These are phyloP conservation scores for Penicillium sp. DNA, from an alignment of 2,329 filamentous ascomycete species.

Conservation along the genomic window DNA sequence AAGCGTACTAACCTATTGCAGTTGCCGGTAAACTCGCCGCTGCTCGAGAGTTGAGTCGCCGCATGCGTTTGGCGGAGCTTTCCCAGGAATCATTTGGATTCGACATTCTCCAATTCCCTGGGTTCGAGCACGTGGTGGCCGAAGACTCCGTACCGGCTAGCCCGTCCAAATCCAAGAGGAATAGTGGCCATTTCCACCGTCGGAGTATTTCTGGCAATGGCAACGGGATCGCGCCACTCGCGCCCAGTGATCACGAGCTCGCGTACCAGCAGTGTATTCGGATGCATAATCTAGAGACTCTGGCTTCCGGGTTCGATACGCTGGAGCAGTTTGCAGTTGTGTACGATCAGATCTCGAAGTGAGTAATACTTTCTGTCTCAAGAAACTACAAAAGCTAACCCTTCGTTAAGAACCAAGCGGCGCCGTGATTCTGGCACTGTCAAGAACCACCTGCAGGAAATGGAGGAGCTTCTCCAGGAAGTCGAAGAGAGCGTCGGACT, in stretches of 20 bases:
- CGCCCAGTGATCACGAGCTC: neutral
- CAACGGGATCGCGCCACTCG: neutral
- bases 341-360: constrained; percentile 45
- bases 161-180: constrained; percentile 30
- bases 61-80: constrained; percentile 48
- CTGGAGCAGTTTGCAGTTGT: constrained; percentile 62
- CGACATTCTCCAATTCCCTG: constrained; percentile 30
- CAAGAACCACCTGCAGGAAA: constrained; percentile 51
- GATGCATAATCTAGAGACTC: constrained; percentile 63
- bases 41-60: constrained; percentile 50
- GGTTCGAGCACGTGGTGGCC: constrained; percentile 22
- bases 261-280: constrained; percentile 51
- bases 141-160: constrained; percentile 28
- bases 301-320: constrained; percentile 61
- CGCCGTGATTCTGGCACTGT: constrained; percentile 33
- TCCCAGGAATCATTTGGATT: constrained; percentile 39
- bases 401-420: constrained; percentile 24
- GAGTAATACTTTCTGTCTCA: constrained; percentile 15
- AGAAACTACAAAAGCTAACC: constrained; percentile 10
- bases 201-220: constrained; percentile 25
- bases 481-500: constrained; percentile 56
- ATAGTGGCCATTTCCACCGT: constrained; percentile 21
- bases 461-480: constrained; percentile 52
- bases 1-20: constrained; percentile 14
- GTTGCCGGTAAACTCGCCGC: constrained; percentile 47